These are phyloP conservation scores for Trichoderma gamsii DNA, from an alignment of 495 filamentous ascomycete genomes.

Conservation along the genomic window DNA sequence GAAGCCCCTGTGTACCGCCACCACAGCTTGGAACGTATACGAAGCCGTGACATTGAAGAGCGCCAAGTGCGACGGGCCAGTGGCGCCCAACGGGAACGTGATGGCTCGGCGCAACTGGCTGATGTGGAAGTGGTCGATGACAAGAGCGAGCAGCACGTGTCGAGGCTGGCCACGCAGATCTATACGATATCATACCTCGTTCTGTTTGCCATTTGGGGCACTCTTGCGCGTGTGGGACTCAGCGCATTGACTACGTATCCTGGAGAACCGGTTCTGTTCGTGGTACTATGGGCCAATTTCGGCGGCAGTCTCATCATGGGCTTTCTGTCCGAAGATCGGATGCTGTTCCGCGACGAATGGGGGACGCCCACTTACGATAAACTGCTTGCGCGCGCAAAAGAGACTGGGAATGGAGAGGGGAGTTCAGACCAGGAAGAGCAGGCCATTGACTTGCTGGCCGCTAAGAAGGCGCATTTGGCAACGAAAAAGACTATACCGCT, in stretches of 20 bases:
- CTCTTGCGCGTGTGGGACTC: constrained; percentile 75
- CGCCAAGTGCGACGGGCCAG: background rate
- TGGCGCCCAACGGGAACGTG: background rate
- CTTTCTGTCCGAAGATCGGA: constrained; percentile 73
- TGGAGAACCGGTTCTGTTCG: constrained; percentile 65
- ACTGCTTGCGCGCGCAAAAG: constrained; percentile 27
- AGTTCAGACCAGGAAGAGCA: constrained; percentile 18
- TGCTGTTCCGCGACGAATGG: constrained; percentile 67
- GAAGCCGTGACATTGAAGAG: constrained; percentile 25
- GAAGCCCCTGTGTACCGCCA: constrained; percentile 24
- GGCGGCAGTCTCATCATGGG: constrained; percentile 74
- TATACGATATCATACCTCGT: constrained; percentile 78
- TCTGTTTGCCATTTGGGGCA: constrained; percentile 82
- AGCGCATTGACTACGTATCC: constrained; percentile 77
- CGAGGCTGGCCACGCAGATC: constrained; percentile 59
- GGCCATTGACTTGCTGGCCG: constrained; percentile 30
- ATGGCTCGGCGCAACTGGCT: background rate
- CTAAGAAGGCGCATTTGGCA: constrained; percentile 46
- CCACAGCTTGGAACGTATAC: constrained; percentile 26
- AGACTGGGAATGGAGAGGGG: constrained; percentile 29
- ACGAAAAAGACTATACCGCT: constrained; percentile 80
- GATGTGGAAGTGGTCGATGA: constrained; percentile 11
- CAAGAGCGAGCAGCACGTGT: constrained; percentile 22
- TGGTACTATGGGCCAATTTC: constrained; percentile 87
- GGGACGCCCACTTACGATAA: constrained; percentile 34